phyloP scores from a whole-genome alignment of 2,329 filamentous ascomycete genomes.

The Xylaria sp. region DNA sequence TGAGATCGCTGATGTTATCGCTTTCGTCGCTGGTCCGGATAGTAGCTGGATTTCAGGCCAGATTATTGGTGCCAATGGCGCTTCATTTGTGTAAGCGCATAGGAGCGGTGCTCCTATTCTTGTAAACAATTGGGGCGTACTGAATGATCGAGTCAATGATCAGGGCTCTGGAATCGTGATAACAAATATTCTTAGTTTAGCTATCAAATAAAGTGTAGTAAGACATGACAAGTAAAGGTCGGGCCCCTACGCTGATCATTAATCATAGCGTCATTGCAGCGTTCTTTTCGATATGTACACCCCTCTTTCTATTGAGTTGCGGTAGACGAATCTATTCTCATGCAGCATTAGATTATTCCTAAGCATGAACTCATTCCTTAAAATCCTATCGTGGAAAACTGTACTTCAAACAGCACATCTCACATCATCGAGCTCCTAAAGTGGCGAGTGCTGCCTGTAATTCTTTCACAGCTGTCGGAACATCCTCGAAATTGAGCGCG shows the following conservation, averaged over 20 bases:
- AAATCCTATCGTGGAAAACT: neutral
- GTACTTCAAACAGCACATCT: neutral
- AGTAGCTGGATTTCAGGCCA: conserved; percentile 35
- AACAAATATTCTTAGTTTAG: neutral
- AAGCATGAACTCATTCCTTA: neutral
- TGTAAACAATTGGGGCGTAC: neutral
- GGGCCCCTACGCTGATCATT: conserved; percentile 3
- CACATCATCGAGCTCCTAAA: conserved; percentile 70
- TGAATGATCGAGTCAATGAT: neutral
- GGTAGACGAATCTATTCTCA: neutral
- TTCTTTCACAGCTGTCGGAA: conserved; percentile 87
- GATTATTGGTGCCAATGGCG: conserved; percentile 35
- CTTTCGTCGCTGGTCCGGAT: conserved; percentile 51
- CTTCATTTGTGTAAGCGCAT: conserved; percentile 32
- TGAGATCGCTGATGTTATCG: conserved; percentile 59
- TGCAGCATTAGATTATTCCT: neutral
- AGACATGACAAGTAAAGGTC: neutral
- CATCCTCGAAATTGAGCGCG: conserved; percentile 95
- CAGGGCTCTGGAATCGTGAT: neutral
- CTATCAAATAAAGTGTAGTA: neutral
- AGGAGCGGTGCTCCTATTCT: neutral
- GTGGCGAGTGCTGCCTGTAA: conserved; percentile 76
- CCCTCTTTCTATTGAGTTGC: neutral
- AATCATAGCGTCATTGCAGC: conserved; percentile 5
- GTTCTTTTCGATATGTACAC: neutral